Base-by-base conservation (phyloP, 345 rosid species). In the Camelina hispida region DNA sequence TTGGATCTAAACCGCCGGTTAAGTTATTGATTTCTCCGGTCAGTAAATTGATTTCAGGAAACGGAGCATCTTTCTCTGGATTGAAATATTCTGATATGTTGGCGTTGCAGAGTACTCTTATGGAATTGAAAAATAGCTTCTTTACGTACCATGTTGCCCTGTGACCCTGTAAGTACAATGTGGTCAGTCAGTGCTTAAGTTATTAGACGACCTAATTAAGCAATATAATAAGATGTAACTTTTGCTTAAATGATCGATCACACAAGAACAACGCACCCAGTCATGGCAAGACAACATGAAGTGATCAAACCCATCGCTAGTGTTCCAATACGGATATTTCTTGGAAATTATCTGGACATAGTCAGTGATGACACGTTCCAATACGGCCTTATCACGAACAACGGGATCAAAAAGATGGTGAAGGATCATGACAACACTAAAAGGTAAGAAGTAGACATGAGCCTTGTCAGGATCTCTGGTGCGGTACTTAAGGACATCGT, bases 261-360 rank as follows among this genome's bases (percentile, higher is more conserved):
- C n/a, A n/a, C 25, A 23, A 23, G 25, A n/a, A 23, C 44, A 43
- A 53, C 60, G 53, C 78, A 89, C 93, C 93, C 96, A 89, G 50
- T 89, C 97, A 73, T 89, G 92, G 81, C 96, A 93, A 35, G 96
- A 84, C 34, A 88, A 83, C 91, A 93, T 90, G 79, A 85, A 80
- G 70, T 93, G 96, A 71, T 90, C 96, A n/a, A 87, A 88, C 7
- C 96, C 96, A 17, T 81, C 83, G 81, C 93, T 87, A 37, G 87
- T 77, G 66, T 93, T 93, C 94, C 98, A 90, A 30, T 78, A 90
- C 6, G 86, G 89, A 73, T 90, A 74, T 63, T 82, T 88, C 9
- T 16, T 15, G 17, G 94, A 80, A 28, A 87, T 65, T 47, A 82
- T 35, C 6, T 66, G 55, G 22, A 89, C 42, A 67, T 89, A 89